Percentiles rank a stretch among this genome's conserved stretches.
phyloP scores from a whole-genome alignment of 306 rosid genomes.

The Cucurbita moschata region DNA sequence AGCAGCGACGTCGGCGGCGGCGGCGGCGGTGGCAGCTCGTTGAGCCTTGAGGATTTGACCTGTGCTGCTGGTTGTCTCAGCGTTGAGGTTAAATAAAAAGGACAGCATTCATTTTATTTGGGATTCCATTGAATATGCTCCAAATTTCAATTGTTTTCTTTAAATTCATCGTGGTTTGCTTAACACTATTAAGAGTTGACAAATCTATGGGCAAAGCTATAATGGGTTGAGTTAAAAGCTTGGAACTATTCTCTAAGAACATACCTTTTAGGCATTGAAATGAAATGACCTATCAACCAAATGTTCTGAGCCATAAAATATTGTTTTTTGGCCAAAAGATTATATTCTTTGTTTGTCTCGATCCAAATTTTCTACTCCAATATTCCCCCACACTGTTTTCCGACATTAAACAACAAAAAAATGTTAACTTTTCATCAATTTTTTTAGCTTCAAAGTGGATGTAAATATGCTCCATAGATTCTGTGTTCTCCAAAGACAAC shows the following conservation, averaged over 20 bases:
- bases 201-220: neutral
- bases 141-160: neutral
- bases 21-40: too few species aligned
- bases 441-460: neutral
- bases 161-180: too few species aligned
- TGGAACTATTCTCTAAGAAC: neutral
- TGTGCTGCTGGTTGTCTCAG: slow-evolving; percentile 18
- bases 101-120: neutral
- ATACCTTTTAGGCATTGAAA: neutral
- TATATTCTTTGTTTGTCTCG: neutral
- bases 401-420: neutral
- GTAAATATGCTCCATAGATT: neutral
- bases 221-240: neutral
- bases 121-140: neutral
- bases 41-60: slow-evolving; percentile 23
- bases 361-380: neutral
- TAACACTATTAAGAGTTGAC: neutral
- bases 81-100: slow-evolving; percentile 16
- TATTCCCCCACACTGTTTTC: too few species aligned
- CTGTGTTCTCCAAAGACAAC: neutral
- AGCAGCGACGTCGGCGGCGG: neutral
- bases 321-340: neutral
- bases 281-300: neutral
- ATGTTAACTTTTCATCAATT: neutral
- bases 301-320: neutral